These are phyloP conservation scores for Candida tibetensis DNA, from an alignment of 805 yeast species.

Conservation along the genomic window DNA sequence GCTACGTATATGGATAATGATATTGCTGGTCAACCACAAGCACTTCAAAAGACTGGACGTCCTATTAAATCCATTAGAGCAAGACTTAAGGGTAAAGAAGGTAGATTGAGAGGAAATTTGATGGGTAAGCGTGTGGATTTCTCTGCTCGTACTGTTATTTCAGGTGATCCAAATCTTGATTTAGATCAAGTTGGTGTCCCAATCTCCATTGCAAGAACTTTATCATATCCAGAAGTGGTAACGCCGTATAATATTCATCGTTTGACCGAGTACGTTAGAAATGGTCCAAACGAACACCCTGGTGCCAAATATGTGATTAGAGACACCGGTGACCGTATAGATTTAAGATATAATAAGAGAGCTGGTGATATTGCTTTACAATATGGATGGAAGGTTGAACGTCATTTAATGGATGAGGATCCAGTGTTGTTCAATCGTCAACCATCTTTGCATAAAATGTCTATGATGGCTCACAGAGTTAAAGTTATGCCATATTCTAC, in stretches of 20 bases:
- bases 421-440: constrained; percentile 98
- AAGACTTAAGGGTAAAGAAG: constrained; percentile 99
- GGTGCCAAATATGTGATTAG: constrained; percentile 98
- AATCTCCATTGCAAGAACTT: constrained; percentile 89
- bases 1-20: constrained; percentile 99
- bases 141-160: constrained; percentile 98
- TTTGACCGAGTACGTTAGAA: constrained; percentile 87
- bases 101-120: constrained; percentile 95
- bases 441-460: constrained; percentile 98
- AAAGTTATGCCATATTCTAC: constrained; percentile 99
- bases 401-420: constrained; percentile 96
- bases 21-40: constrained; percentile 99
- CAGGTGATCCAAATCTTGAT: constrained; percentile 98
- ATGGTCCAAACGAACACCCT: constrained; percentile 99
- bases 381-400: constrained; percentile 98
- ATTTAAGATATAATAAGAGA: constrained; percentile 92
- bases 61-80: constrained; percentile 98
- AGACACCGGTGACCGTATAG: constrained; percentile 98
- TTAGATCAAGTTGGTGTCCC: constrained; percentile 99
- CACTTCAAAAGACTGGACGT: constrained; percentile 96
- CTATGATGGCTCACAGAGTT: constrained; percentile 99
- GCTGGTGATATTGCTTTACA: constrained; percentile 98
- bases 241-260: constrained; percentile 96
- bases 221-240: constrained; percentile 95
- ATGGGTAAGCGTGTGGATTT: constrained; percentile 99